Percentiles rank a stretch among this genome's conserved stretches.
Conservation (phyloP, 148 eudicot species). For the Silene uniflora region DNA sequence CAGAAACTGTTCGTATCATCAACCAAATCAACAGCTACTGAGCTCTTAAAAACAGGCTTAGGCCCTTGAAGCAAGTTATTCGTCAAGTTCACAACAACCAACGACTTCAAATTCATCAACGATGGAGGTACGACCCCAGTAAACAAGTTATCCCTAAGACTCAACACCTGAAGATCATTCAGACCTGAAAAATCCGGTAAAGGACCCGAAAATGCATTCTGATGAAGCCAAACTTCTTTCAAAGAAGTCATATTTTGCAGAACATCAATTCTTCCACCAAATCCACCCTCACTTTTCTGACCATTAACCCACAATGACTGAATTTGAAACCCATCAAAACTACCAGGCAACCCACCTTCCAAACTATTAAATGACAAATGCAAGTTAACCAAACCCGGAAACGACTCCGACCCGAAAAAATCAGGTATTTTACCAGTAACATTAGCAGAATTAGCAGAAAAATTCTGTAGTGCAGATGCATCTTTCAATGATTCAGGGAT, state of each 20-base stretch:
- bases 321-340: conserved; percentile 65
- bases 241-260: conserved; percentile 79
- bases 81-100: conserved; percentile 76
- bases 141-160: conserved; percentile 65
- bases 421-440: conserved; percentile 58
- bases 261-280: conserved; percentile 71
- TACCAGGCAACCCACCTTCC: conserved; percentile 66
- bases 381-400: conserved; percentile 65
- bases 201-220: conserved; percentile 74
- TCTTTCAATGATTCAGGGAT: conserved; percentile 52
- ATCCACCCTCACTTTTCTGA: conserved; percentile 48
- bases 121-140: conserved; percentile 74
- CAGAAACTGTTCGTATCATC: conserved; percentile 70
- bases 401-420: conserved; percentile 67
- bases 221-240: conserved; percentile 84
- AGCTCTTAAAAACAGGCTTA: conserved; percentile 51
- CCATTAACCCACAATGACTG: conserved; percentile 95
- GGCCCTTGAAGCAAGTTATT: conserved; percentile 91
- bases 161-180: conserved; percentile 47
- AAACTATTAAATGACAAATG: conserved; percentile 69
- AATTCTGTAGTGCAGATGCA: conserved; percentile 63
- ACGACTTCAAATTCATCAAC: conserved; percentile 53
- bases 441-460: conserved; percentile 79
- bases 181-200: conserved; percentile 82
- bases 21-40: conserved; percentile 58